Evolutionary conservation across 352 stramenopile species (phyloP).

Genomic region (Globisporangium nodosum): DNA sequence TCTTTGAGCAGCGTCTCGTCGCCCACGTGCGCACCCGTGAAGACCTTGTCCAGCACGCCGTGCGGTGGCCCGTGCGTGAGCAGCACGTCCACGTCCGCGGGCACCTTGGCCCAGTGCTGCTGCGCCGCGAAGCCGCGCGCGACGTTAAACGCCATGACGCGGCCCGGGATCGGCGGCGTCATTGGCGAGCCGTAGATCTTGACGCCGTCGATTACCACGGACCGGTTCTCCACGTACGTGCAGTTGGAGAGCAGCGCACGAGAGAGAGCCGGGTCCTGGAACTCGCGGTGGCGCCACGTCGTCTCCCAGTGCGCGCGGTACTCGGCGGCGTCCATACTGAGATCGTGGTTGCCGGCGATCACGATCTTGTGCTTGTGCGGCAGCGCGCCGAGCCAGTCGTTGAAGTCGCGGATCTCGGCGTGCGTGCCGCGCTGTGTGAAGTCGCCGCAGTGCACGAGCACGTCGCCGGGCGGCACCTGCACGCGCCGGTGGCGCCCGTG

Average conservation of each 20-base stretch:
- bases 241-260: constrained; percentile 59
- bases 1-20: constrained; percentile 79
- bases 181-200: constrained; percentile 80
- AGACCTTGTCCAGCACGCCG: constrained; percentile 74
- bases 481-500: constrained; percentile 73
- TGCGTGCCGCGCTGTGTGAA: constrained; percentile 79
- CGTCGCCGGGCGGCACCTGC: constrained; percentile 57
- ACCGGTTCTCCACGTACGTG: constrained; percentile 74
- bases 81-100: constrained; percentile 77
- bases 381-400: constrained; percentile 70
- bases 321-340: constrained; percentile 64
- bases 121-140: constrained; percentile 50
- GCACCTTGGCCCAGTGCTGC: constrained; percentile 70
- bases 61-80: constrained; percentile 88
- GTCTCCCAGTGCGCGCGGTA: constrained; percentile 65
- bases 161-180: constrained; percentile 61
- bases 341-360: constrained; percentile 79
- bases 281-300: constrained; percentile 46
- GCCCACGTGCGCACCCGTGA: constrained; percentile 60
- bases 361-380: constrained; percentile 76
- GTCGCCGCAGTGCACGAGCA: constrained; percentile 90
- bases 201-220: constrained; percentile 56
- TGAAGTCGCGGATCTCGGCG: constrained; percentile 66
- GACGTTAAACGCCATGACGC: constrained; percentile 71
- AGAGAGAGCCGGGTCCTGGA: constrained; percentile 52